Conservation (phyloP, 306 rosid genomes). For the Prosopis cineraria region DNA sequence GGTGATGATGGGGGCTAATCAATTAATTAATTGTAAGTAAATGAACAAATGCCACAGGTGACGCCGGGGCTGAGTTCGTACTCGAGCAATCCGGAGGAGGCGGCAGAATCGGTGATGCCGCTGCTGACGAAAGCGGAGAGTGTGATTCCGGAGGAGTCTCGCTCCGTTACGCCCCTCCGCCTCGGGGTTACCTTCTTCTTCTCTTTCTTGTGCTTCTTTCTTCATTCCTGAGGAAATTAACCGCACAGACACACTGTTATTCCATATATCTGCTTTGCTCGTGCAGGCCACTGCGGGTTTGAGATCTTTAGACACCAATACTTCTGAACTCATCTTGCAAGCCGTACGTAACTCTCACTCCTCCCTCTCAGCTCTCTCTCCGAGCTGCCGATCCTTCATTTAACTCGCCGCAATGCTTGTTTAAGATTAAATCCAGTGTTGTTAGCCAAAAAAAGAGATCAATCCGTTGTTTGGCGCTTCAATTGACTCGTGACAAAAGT, state of each 20-base stretch:
- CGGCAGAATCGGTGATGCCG: slow-evolving; percentile 51
- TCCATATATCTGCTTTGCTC: no score
- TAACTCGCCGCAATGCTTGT: no score
- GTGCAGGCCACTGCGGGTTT: slow-evolving; percentile 1
- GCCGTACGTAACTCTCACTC: slow-evolving; percentile 39
- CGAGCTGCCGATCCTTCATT: no score
- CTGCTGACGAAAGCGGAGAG: slow-evolving; percentile 46
- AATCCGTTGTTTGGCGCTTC: no score
- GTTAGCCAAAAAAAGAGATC: no score
- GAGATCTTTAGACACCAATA: slow-evolving; percentile 48
- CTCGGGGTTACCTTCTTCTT: slow-evolving; percentile 50
- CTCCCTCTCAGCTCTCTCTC: no score
- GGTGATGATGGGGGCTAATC: no score
- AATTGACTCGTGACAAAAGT: no score
- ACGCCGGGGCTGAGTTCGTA: slow-evolving; percentile 59
- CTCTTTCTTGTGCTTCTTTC: no score
- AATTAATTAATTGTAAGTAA: not conserved
- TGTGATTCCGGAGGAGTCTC: slow-evolving; percentile 55
- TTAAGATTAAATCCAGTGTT: no score
- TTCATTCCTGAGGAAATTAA: no score
- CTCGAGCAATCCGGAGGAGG: slow-evolving; percentile 47
- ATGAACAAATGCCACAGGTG: not conserved
- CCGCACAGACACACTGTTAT: no score
- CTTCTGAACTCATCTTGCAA: slow-evolving; percentile 57
- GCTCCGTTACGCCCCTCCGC: slow-evolving; percentile 55